These are phyloP conservation scores for Oryza meyeriana DNA, from an alignment of 176 grass and related monocot genomes.

Conservation along the genomic window DNA sequence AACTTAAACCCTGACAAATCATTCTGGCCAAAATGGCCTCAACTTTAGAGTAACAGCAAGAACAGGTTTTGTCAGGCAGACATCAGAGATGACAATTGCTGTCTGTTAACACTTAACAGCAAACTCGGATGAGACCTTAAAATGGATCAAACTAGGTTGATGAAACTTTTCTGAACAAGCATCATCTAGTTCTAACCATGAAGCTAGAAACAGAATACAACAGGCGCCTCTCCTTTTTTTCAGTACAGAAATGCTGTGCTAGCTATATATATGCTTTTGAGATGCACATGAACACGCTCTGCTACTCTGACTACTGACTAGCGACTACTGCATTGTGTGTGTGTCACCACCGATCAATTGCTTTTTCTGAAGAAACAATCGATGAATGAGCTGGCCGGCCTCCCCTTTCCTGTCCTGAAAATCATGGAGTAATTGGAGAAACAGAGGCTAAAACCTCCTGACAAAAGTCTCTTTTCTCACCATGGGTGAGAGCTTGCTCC, in stretches of 20 bases:
- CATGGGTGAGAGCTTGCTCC: constrained; percentile 11
- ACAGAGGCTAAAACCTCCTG: constrained; percentile 25
- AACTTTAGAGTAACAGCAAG: neutral
- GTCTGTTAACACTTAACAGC: neutral
- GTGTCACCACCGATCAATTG: neutral
- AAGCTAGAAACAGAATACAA: neutral
- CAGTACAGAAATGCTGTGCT: constrained; percentile 12
- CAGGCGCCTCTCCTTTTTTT: neutral
- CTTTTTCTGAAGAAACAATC: constrained; percentile 34
- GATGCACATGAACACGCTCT: constrained; percentile 9
- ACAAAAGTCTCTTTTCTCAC: constrained; percentile 34
- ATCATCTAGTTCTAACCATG: neutral
- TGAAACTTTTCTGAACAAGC: neutral
- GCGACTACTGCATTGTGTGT: constrained; percentile 10
- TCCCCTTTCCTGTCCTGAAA: constrained; percentile 8
- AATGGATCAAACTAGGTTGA: neutral
- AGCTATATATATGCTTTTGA: constrained; percentile 23
- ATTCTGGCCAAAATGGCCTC: neutral
- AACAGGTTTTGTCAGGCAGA: constrained; percentile 14
- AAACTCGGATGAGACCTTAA: neutral
- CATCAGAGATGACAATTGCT: neutral
- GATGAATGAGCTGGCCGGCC: constrained; percentile 22
- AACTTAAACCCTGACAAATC: neutral
- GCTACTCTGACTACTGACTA: neutral
- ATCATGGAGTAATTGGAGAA: constrained; percentile 36